Evolutionary conservation across 192 early-diverging fungal genomes (phyloP), one percentile per base, ranked within the genome.

Genomic region (Phycomyces blakesleeanus): DNA sequence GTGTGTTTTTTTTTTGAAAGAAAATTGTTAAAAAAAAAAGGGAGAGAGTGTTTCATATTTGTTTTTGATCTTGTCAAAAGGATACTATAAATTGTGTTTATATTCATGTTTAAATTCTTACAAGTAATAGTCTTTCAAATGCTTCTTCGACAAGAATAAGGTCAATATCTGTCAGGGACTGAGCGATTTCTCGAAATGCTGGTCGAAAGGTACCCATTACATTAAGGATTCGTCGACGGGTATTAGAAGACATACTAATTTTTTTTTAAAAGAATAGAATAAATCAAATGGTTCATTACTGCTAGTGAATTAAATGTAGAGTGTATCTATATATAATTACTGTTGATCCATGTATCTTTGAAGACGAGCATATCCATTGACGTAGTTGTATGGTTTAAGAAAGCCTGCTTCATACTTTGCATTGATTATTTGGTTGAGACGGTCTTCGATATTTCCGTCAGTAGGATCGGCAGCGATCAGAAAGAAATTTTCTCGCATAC

Each of bases 341-440:
- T 92, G 79, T 55, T 79, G 80, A 59, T 96, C 94, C 94, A 98
- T 95, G 76, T 93, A 96, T 59, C 75, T 71, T 65, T 95, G 92
- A 59, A 98, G 81, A 27, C 93, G 78, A 7, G 92, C 82, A 72
- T 98, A 98, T 1, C 90, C 90, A 68, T 85, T 92, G 67, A 92
- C 88, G 73, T 96, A 96, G 79, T 98, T 95, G 83, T 95, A 95
- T n/a, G 96, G 96, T 73, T 92, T 94, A 47, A 98, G 78, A 63
- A 95, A 84, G 0, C 96, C 96, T 0, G 96, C 96, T 62, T 98
- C 93, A 59, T 92, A 93, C 72, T 98, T 98, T 25, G 96, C 96
- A 68, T 89, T 89, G 69, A 98, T 93, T 20, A 98, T 89, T 63
- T 92, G 88, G 20, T 84, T 91, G 61, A 98, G 78, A 67, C 94